phyloP scores from a whole-genome alignment of 306 rosid genomes.

The Quercus agrifolia region DNA sequence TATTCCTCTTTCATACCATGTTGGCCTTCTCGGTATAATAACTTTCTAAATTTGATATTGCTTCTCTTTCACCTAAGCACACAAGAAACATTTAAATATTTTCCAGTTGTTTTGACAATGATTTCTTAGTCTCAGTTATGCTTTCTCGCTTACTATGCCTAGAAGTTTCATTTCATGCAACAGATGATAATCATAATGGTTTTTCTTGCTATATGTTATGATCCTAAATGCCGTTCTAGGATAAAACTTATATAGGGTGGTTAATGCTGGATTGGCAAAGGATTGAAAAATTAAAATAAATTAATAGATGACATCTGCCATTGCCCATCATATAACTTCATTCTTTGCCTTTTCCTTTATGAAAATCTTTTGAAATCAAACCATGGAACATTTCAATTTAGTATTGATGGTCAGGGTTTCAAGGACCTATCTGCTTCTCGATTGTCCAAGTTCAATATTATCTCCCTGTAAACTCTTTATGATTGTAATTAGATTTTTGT shows the following conservation, averaged over 20 bases:
- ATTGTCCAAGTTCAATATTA: not conserved
- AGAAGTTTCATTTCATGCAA: not conserved
- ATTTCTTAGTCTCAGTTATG: not conserved
- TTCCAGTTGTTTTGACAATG: not conserved
- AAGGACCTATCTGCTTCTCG: not conserved
- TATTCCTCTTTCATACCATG: slow-evolving; percentile 48
- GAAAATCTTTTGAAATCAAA: not conserved
- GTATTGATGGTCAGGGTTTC: no score
- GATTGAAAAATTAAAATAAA: no score
- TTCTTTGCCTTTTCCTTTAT: no score
- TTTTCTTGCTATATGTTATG: not conserved
- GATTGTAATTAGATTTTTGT: not conserved
- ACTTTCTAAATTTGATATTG: not conserved
- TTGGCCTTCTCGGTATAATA: slow-evolving; percentile 55
- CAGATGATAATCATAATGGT: not conserved
- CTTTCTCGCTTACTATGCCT: not conserved
- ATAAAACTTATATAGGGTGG: no score
- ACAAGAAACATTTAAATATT: not conserved
- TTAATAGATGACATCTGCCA: no score
- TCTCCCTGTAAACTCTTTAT: not conserved
- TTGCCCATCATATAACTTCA: no score
- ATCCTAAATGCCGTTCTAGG: not conserved
- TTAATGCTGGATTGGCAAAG: no score
- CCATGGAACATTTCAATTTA: no score
- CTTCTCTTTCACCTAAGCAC: not conserved